Conservation (phyloP, 2,329 filamentous ascomycete species). For the Zymoseptoria ardabiliae region DNA sequence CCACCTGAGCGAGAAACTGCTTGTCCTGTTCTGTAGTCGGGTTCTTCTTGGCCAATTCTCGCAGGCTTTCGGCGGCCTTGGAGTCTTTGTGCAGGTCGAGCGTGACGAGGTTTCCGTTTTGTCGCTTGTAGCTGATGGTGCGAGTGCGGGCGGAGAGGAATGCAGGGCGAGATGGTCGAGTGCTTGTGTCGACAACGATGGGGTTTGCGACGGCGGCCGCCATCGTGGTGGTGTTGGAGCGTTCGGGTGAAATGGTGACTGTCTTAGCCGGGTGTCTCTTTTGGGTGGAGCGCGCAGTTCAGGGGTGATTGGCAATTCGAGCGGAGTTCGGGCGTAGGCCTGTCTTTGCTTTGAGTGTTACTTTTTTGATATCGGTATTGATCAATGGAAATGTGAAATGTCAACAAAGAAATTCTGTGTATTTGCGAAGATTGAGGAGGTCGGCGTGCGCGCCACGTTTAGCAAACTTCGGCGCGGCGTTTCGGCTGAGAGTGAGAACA, state of each 20-base stretch:
- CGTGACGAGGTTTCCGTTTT: conserved; percentile 15
- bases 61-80: conserved; percentile 13
- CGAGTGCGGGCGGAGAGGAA: conserved; percentile 13
- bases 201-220: conserved; percentile 8
- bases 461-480: no score
- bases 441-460: background rate
- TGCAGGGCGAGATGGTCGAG: conserved; percentile 7
- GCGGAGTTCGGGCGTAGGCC: background rate
- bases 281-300: background rate
- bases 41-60: conserved; percentile 8
- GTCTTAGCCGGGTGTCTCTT: background rate
- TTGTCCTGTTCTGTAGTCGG: background rate
- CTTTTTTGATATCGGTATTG: no score
- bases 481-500: no score
- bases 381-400: background rate
- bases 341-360: background rate
- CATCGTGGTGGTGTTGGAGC: background rate
- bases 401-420: background rate
- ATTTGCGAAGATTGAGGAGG: no score
- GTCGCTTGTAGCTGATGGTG: conserved; percentile 17
- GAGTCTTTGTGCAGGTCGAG: conserved; percentile 15
- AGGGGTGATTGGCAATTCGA: background rate
- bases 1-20: background rate
- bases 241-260: background rate
- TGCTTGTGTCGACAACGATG: conserved; percentile 2